Evolutionary conservation across 2,329 filamentous ascomycete genomes (phyloP).

Genomic region (Aurifilum marmelostoma): DNA sequence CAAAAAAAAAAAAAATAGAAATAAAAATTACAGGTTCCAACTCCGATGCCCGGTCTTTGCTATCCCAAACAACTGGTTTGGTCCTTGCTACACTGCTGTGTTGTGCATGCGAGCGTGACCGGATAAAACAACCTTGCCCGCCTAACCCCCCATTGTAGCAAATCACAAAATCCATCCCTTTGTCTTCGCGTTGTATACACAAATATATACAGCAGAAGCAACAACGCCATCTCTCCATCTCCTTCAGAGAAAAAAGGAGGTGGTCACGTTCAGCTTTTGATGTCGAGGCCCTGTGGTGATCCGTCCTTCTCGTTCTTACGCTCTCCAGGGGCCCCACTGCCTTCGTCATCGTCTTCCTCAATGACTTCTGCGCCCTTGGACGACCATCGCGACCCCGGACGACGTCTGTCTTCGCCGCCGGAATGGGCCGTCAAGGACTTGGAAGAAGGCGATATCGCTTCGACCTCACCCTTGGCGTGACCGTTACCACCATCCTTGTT

Average conservation of each 20-base stretch:
- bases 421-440: slow-evolving; percentile 29
- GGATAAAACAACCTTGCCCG: background rate
- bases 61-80: background rate
- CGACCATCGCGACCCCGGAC: slow-evolving; percentile 27
- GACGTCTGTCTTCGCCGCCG: slow-evolving; percentile 33
- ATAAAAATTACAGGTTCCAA: background rate
- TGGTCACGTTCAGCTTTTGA: background rate
- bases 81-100: background rate
- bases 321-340: slow-evolving; percentile 28
- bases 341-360: slow-evolving; percentile 32
- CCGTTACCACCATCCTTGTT: slow-evolving; percentile 32
- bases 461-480: slow-evolving; percentile 35
- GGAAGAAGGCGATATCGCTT: background rate
- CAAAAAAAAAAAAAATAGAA: background rate
- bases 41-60: slow-evolving; percentile 1
- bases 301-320: background rate
- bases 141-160: background rate
- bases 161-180: background rate
- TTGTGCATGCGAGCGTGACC: background rate
- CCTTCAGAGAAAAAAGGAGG: too few relatives aligned
- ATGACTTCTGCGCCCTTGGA: slow-evolving; percentile 29
- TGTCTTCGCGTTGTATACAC: too few relatives aligned
- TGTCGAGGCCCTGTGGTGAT: slow-evolving; percentile 2
- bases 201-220: slow-evolving; percentile 1
- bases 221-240: background rate